Base-by-base conservation (phyloP, 169 alveolate species). In the Eimeria tenella region DNA sequence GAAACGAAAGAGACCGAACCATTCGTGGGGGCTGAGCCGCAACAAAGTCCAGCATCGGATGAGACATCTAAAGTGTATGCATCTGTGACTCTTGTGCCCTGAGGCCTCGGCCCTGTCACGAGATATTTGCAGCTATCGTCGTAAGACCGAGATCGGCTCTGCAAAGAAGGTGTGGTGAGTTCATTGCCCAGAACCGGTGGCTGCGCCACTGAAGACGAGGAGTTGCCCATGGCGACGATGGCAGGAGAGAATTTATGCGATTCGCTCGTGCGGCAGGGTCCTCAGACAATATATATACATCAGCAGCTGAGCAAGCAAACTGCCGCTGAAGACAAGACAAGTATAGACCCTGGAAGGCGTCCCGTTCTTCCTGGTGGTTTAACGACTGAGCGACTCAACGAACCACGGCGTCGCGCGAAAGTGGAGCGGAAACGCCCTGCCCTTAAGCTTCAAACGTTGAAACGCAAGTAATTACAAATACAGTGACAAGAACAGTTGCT, bases 141-240 rank as follows among this genome's bases (percentile, higher is more conserved):
- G 63, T 62, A 60, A 19, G 62, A 23, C 55, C 21, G 81, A 63
- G 81, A 31, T 7, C n/a, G 92, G 53, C 81, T 23, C 77, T 60
- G 92, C 79, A 63, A 50, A 84, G 81, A 63, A 4, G 90, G 75
- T 55, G 73, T 21, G 21, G 79, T 84, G 62, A 84, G 81, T 84
- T 84, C 92, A 25, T 31, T 63, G 55, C 56, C 92, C 81, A 84
- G 19, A 49, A 60, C 53, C 52, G 92, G 81, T 55, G 75, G 81
- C 92, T 63, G 92, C 55, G 92, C 65, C 79, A 50, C 92, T 79
- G 92, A 84, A 63, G 92, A 84, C 50, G 92, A 23, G 50, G 79
- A 17, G 92, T 49, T 84, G 79, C 92, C 92, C 92, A 84, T 84
- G 63, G 81, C 70, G 55, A 60, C 42, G 21, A 50, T 8, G 60